Conservation (phyloP, 805 yeast genomes). For the Candida insectorum region DNA sequence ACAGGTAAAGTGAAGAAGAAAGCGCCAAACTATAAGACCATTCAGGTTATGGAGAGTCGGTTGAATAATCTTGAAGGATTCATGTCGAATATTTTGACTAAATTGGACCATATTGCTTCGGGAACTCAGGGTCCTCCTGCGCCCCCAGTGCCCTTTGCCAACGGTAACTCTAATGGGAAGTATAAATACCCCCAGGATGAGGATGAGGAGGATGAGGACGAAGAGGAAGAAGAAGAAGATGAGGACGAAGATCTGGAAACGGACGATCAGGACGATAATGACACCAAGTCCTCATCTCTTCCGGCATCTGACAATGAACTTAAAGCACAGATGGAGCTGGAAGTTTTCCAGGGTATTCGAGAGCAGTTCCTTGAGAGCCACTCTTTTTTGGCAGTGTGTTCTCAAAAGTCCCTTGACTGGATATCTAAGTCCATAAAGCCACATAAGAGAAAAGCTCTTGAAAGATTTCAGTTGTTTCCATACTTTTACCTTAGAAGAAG, state of each 20-base stretch:
- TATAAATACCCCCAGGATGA: conserved; percentile 12
- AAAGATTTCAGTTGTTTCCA: conserved; percentile 30
- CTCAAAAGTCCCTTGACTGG: conserved; percentile 32
- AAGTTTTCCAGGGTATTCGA: background rate
- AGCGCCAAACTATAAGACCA: conserved; percentile 9
- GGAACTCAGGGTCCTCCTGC: background rate
- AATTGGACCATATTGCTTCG: conserved; percentile 12
- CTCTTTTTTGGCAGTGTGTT: conserved; percentile 32
- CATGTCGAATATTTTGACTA: conserved; percentile 16
- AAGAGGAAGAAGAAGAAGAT: conserved; percentile 13
- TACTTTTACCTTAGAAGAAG: conserved; percentile 17
- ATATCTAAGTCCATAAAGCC: conserved; percentile 24
- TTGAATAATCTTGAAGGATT: conserved; percentile 20
- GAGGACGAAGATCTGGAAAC: conserved; percentile 1
- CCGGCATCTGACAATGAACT: background rate
- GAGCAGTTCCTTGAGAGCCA: conserved; percentile 34
- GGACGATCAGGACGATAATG: background rate
- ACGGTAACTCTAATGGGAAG: conserved; percentile 3
- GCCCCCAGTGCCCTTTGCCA: conserved; percentile 2
- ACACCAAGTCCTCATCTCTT: background rate
- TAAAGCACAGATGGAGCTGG: no score
- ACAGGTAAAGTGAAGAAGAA: conserved; percentile 3
- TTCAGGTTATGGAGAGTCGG: conserved; percentile 17
- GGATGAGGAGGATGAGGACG: conserved; percentile 11
- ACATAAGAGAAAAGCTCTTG: conserved; percentile 15